Evolutionary conservation across 2,329 filamentous ascomycete species (phyloP), one percentile per base, ranked within the genome.

Genomic region (Ophiognomonia clavigignenti-juglandacearum): DNA sequence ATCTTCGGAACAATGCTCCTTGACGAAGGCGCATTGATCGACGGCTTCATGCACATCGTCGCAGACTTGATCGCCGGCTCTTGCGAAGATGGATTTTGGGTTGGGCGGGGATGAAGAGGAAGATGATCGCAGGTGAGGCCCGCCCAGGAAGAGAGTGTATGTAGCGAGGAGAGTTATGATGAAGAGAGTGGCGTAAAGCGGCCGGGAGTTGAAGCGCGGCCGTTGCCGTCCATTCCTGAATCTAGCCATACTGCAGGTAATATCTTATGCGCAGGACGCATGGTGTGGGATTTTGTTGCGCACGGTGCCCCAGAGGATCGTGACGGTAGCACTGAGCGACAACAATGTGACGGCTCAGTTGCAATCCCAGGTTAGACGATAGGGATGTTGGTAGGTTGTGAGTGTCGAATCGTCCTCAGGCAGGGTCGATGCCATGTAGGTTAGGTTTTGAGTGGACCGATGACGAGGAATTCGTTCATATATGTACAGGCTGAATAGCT

Each of bases 1-100:
- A 62, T 96, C 89, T 59, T 95, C 89, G 27, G 78, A 74, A 65
- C 93, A 98, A 64, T 96, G 86, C 47, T 76, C 73, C 56, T 75
- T 81, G 48, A 97, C 82, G 66, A 93, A 97, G 56, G 83, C 82
- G 71, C 93, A 98, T 69, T 96, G 82, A 63, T 98, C 86, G 50
- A 73, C 61, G 43, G 83, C 85, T 39, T 78, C 68, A 64, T 93
- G 88, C 46, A 98, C 88, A 27, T 87, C 71, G 50, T 83, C 84
- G 63, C 93, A 98, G 71, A 91, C 69, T 36, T 56, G 58, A 40
- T 66, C 56, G 39, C 60, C 58, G 37, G 57, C 54, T 39, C 60
- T 56, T 20, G 39, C 41, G 31, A 49, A 50, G 27, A 56, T 53
- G 45, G 42, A 41, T 14, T 27, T 20, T 20, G n/a, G n/a, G n/a